These are phyloP conservation scores for Trypanosoma brucei DNA, from an alignment of 208 protist genomes.

Conservation along the genomic window DNA sequence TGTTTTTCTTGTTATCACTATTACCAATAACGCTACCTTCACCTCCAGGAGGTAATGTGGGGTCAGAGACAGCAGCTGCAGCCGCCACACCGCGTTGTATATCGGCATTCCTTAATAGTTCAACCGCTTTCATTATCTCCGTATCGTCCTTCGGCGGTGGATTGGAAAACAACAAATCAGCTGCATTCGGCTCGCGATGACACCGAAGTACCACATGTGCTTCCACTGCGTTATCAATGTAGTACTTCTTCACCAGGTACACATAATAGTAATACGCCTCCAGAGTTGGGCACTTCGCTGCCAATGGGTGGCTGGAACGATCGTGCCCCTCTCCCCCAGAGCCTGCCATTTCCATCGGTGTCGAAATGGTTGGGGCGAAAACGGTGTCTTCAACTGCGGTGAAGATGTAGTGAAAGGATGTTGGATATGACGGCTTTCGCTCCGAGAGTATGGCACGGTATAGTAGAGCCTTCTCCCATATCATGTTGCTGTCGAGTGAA, in stretches of 20 bases:
- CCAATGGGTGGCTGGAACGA: constrained; percentile 4
- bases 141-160: constrained; percentile 75
- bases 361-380: constrained; percentile 22
- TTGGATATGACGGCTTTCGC: constrained; percentile 61
- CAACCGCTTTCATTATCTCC: constrained; percentile 40
- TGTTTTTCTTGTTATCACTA: not conserved
- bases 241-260: constrained; percentile 75
- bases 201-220: constrained; percentile 84
- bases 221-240: constrained; percentile 80
- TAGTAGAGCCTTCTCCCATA: constrained; percentile 85
- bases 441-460: constrained; percentile 76
- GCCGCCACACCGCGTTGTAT: constrained; percentile 6
- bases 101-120: constrained; percentile 7
- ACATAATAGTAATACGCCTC: constrained; percentile 72
- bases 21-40: not conserved
- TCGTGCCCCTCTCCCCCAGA: not conserved
- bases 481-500: constrained; percentile 39
- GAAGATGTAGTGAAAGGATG: constrained; percentile 67
- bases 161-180: constrained; percentile 68
- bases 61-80: not conserved
- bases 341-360: not conserved
- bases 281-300: constrained; percentile 31
- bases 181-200: constrained; percentile 52
- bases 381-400: constrained; percentile 36
- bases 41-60: not conserved